Evolutionary conservation across 108 stramenopile species (phyloP).

Genomic region (Mayamaea pseudoterrestris): DNA sequence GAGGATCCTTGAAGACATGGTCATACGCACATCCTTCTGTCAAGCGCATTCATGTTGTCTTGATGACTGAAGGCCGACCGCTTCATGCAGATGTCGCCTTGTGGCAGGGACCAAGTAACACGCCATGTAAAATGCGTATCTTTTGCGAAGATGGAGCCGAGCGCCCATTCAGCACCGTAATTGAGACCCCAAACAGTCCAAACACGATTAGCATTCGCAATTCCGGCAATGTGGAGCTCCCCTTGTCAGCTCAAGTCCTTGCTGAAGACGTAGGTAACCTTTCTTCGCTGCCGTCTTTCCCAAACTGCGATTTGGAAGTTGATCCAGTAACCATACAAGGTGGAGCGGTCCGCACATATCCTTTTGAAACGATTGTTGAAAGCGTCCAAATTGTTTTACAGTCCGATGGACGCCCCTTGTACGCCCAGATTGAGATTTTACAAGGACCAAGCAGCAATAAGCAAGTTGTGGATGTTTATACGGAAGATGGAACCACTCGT

Average conservation of each 20-base stretch:
- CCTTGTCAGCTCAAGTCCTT: constrained; percentile 44
- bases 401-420: constrained; percentile 71
- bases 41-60: constrained; percentile 47
- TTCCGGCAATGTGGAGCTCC: constrained; percentile 62
- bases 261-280: constrained; percentile 25
- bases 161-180: constrained; percentile 59
- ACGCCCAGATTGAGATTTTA: constrained; percentile 63
- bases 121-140: constrained; percentile 62
- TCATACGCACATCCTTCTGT: constrained; percentile 31
- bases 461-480: constrained; percentile 75
- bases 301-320: constrained; percentile 4
- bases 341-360: constrained; percentile 59
- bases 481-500: constrained; percentile 65
- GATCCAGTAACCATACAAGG: constrained; percentile 41
- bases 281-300: background rate
- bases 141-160: constrained; percentile 65
- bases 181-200: constrained; percentile 55
- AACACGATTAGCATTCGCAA: constrained; percentile 71
- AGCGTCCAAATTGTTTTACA: constrained; percentile 48
- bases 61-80: constrained; percentile 63
- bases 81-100: constrained; percentile 52
- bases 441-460: constrained; percentile 82
- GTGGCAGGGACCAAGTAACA: constrained; percentile 71
- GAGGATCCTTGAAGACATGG: constrained; percentile 61
- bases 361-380: constrained; percentile 54